Conservation (phyloP, 1,284 basidiomycete species). For the Xerocomus amazonicus region DNA sequence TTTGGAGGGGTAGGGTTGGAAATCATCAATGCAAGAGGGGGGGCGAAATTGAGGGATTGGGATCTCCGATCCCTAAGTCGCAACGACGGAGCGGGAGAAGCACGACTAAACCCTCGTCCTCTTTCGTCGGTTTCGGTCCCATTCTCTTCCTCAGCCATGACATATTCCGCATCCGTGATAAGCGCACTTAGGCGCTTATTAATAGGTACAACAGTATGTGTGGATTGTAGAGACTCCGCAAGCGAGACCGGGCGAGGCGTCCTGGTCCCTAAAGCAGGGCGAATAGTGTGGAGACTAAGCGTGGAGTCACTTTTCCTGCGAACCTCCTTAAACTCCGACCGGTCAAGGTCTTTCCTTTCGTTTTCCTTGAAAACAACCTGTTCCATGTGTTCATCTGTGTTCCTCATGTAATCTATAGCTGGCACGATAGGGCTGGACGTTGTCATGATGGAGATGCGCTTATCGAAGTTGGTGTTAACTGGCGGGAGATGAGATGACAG, state of each 20-base stretch:
- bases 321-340: constrained; percentile 56
- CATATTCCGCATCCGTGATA: constrained; percentile 60
- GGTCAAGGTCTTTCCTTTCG: constrained; percentile 35
- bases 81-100: constrained; percentile 28
- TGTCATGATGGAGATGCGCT: constrained; percentile 30
- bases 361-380: constrained; percentile 25
- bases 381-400: constrained; percentile 28
- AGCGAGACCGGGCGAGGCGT: constrained; percentile 69
- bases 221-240: constrained; percentile 70
- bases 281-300: constrained; percentile 65
- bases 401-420: constrained; percentile 35
- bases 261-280: constrained; percentile 48
- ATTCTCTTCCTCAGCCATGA: constrained; percentile 50
- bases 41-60: constrained; percentile 53
- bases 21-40: constrained; percentile 32
- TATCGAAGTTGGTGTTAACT: constrained; percentile 30
- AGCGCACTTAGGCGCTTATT: constrained; percentile 66
- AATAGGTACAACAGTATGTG: constrained; percentile 59
- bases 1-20: constrained; percentile 24
- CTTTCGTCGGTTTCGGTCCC: constrained; percentile 36
- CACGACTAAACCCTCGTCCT: constrained; percentile 16
- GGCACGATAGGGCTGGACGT: constrained; percentile 34
- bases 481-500: constrained; percentile 17
- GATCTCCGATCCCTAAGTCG: constrained; percentile 55
- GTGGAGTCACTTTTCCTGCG: constrained; percentile 76